Base-by-base conservation (phyloP, 208 protist species). In the Lotmaria passim region DNA sequence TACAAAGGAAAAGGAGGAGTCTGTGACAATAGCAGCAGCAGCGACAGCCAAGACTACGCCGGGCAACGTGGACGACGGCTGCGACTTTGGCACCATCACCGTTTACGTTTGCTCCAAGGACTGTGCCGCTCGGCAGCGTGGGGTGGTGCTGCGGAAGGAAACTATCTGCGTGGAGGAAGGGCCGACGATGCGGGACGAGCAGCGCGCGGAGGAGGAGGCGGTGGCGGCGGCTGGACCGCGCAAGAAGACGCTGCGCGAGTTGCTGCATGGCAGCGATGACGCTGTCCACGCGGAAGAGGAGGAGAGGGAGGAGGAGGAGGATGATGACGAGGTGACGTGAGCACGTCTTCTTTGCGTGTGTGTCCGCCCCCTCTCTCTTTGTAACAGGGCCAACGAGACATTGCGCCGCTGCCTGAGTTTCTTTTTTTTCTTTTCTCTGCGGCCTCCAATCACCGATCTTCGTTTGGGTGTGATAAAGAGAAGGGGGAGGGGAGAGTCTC, bases 31-130 rank as follows among this genome's bases (percentile, higher is more conserved):
- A n/a, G n/a, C 56, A 51, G 44, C 23, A 23, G 34, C 34, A 36
- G 15, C 36, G 14, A 4, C 41, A 26, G 39, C 12, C 7, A 31
- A 60, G 55, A 10, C 46, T 24, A 66, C 46, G 14, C 30, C 60
- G 0, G 60, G 60, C 21, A 68, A 46, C 61, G 73, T 33, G 3
- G 86, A 93, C 51, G 85, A 90, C 33, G 85, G 89, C n/a, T 78
- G 88, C 30, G 90, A 95, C 65, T 95, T 91, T 69, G 87, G 79
- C n/a, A 89, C 87, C 3, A 78, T 81, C 34, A 93, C 87, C 19
- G 77, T 95, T 47, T 95, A 91, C 73, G 76, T 83, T 0, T 95
- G 90, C 47, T 74, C 75, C 24, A 75, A 78, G 19, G 73, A 87
- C 50, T 95, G 90, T 58, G 75, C 78, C 30, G 69, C 63, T n/a